Percentiles rank a stretch among this genome's conserved stretches.
These are phyloP conservation scores for Yarrowia galli DNA, from an alignment of 1,139 yeast genomes.

Conservation along the genomic window DNA sequence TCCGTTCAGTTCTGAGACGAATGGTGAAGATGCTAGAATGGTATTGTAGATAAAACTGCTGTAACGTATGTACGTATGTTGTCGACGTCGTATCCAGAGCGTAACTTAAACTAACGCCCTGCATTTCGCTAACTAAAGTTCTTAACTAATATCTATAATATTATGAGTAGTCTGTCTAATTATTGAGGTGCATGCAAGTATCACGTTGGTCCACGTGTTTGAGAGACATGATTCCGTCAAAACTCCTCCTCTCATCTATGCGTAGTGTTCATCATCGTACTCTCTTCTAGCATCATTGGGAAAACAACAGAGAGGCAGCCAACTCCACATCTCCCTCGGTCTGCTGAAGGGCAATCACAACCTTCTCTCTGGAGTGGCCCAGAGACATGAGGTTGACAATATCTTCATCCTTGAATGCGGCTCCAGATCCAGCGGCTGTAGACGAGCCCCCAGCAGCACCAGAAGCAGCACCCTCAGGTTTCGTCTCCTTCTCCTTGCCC, in stretches of 20 bases:
- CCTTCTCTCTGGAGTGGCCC: conserved; percentile 75
- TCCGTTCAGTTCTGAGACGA: too few species aligned
- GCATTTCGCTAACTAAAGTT: too few species aligned
- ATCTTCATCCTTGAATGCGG: conserved; percentile 52
- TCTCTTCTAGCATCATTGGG: conserved; percentile 42
- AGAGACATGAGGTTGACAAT: conserved; percentile 65
- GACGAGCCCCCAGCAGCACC: background rate
- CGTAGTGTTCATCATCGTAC: too few species aligned
- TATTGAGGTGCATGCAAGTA: too few species aligned
- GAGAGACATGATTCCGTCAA: too few species aligned
- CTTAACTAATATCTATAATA: too few species aligned
- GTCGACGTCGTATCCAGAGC: too few species aligned
- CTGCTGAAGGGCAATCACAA: conserved; percentile 66
- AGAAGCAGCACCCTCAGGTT: background rate
- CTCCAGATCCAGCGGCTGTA: background rate
- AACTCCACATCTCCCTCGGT: conserved; percentile 80
- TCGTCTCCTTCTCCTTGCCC: background rate
- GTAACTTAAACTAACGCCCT: too few species aligned
- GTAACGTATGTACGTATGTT: too few species aligned
- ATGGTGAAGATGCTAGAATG: background rate
- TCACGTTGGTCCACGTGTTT: too few species aligned
- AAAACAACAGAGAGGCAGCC: conserved; percentile 82
- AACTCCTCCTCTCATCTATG: too few species aligned
- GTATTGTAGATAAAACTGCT: background rate
- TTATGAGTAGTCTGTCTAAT: too few species aligned